A percentile compares a stretch with the other conserved stretches of the same genome.
Conservation (phyloP, 768 basidiomycete genomes). For the Infundibulicybe gibba region DNA sequence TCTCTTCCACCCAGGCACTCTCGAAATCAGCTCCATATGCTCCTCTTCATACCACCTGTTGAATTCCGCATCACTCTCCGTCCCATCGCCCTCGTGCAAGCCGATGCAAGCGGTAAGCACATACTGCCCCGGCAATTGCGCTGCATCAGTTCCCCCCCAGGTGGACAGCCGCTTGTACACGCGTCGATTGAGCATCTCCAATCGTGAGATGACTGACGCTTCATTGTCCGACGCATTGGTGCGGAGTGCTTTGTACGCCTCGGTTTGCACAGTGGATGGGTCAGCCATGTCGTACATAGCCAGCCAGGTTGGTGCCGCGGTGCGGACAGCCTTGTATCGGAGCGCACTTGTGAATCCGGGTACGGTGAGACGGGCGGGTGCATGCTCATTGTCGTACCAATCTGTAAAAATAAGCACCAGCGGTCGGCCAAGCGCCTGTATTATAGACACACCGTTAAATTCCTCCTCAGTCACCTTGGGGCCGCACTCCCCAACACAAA, state of each 20-base stretch:
- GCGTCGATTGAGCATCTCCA: slow-evolving; percentile 20
- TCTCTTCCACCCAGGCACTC: slow-evolving; percentile 25
- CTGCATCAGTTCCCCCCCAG: slow-evolving; percentile 5
- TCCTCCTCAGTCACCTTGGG: slow-evolving; percentile 21
- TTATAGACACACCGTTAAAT: slow-evolving; percentile 23
- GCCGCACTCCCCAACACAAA: slow-evolving; percentile 22
- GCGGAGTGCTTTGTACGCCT: slow-evolving; percentile 22
- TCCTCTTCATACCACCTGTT: slow-evolving; percentile 34
- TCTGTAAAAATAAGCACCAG: slow-evolving; percentile 13
- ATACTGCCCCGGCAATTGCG: slow-evolving; percentile 16
- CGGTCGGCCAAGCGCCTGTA: not conserved
- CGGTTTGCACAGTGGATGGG: slow-evolving; percentile 15
- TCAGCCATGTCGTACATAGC: slow-evolving; percentile 24
- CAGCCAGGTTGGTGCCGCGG: slow-evolving; percentile 18
- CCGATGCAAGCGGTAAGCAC: slow-evolving; percentile 16
- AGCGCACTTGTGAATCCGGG: slow-evolving; percentile 24
- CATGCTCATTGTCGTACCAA: slow-evolving; percentile 34
- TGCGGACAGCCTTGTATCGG: slow-evolving; percentile 29
- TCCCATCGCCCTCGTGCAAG: slow-evolving; percentile 2
- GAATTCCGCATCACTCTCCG: slow-evolving; percentile 23
- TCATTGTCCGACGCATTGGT: slow-evolving; percentile 20
- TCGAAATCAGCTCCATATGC: slow-evolving; percentile 23
- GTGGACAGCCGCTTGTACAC: slow-evolving; percentile 17
- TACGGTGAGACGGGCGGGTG: slow-evolving; percentile 23
- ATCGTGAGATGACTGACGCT: slow-evolving; percentile 15